phyloP scores from a whole-genome alignment of 2,329 filamentous ascomycete genomes.

The Neonectria neomacrospora region DNA sequence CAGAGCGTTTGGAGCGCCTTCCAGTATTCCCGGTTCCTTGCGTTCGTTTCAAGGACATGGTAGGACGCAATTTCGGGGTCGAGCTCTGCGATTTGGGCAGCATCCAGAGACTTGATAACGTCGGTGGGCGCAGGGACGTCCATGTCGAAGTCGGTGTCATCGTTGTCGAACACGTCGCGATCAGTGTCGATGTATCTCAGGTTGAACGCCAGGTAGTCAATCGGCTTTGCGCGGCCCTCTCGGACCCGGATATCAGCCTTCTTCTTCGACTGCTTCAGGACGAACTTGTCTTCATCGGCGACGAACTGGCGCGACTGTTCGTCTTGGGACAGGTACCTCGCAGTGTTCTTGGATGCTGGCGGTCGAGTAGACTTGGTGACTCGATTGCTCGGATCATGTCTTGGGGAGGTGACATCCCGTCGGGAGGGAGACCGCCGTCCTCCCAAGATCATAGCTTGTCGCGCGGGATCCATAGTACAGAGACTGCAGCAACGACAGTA shows the following conservation, averaged over 20 bases:
- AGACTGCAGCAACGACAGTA: background rate
- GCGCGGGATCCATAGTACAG: slow-evolving; percentile 62
- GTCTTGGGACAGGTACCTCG: slow-evolving; percentile 74
- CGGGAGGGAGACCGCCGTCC: slow-evolving; percentile 55
- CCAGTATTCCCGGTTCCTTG: slow-evolving; percentile 89
- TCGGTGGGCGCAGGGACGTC: slow-evolving; percentile 82
- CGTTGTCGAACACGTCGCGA: slow-evolving; percentile 86
- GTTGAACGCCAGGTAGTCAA: slow-evolving; percentile 93
- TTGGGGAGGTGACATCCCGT: slow-evolving; percentile 65
- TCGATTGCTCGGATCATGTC: slow-evolving; percentile 65
- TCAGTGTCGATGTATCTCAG: slow-evolving; percentile 88
- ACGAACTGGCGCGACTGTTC: slow-evolving; percentile 86
- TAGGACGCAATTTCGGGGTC: slow-evolving; percentile 87
- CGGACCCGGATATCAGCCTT: slow-evolving; percentile 96
- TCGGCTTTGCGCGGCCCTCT: slow-evolving; percentile 88
- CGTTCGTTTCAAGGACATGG: slow-evolving; percentile 80
- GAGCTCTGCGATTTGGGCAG: slow-evolving; percentile 76
- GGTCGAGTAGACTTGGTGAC: slow-evolving; percentile 61
- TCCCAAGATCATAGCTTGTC: slow-evolving; percentile 65
- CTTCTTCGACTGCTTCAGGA: slow-evolving; percentile 96
- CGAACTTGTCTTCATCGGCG: slow-evolving; percentile 94
- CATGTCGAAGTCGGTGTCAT: slow-evolving; percentile 77
- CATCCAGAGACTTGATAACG: slow-evolving; percentile 79
- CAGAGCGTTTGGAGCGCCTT: slow-evolving; percentile 88
- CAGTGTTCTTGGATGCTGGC: slow-evolving; percentile 44